These are phyloP conservation scores for Huntiella decipiens DNA, from an alignment of 2,329 filamentous ascomycete genomes.

Conservation along the genomic window DNA sequence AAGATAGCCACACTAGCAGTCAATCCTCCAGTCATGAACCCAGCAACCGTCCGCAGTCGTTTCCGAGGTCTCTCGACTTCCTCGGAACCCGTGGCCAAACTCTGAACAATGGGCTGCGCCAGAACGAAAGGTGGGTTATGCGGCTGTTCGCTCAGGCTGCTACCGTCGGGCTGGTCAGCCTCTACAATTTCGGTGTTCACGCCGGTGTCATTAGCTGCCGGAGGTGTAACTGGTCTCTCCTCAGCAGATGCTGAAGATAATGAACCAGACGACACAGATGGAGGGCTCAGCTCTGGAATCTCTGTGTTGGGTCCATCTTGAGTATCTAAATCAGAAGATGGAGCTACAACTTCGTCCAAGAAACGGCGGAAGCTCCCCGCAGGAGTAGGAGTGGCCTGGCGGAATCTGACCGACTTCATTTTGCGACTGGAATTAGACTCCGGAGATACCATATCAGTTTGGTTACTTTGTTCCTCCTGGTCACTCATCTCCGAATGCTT, in stretches of 20 bases:
- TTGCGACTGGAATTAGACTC: not conserved
- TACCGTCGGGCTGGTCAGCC: not conserved
- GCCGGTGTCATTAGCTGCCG: not conserved
- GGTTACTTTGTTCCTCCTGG: not conserved
- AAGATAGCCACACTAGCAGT: constrained; percentile 20
- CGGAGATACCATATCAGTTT: not conserved
- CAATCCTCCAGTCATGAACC: constrained; percentile 15
- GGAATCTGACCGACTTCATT: not conserved
- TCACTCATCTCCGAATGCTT: constrained; percentile 5
- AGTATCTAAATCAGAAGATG: too few species aligned
- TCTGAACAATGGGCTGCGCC: not conserved
- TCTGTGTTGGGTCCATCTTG: too few species aligned
- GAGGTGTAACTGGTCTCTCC: not conserved
- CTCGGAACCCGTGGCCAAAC: not conserved
- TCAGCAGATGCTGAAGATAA: too few species aligned
- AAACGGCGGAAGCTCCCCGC: too few species aligned
- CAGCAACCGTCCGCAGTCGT: constrained; percentile 13
- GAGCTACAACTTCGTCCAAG: too few species aligned
- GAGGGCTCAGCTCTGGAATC: too few species aligned
- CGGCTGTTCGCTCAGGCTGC: not conserved
- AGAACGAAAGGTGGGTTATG: not conserved
- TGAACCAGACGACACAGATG: too few species aligned
- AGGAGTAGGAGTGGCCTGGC: too few species aligned
- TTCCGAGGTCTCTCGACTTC: constrained; percentile 14
- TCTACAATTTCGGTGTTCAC: not conserved